Evolutionary conservation across 2,329 filamentous ascomycete species (phyloP).

Genomic region (Sphaerulina vaccinii): DNA sequence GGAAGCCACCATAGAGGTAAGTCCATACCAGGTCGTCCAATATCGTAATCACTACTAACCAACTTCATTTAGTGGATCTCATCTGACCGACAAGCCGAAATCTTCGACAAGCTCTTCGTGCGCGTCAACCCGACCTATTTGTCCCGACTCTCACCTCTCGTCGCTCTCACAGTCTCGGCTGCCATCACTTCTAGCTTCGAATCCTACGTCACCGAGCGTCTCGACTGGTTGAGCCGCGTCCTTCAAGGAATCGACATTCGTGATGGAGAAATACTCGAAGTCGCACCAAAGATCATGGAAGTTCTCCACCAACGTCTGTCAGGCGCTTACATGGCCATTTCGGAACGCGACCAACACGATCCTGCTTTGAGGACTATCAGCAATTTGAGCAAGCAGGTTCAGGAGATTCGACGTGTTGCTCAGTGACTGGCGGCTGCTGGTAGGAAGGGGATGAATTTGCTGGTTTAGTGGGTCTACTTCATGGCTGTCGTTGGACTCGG

Average conservation of each 20-base stretch:
- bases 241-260: constrained; percentile 52
- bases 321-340: constrained; percentile 56
- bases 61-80: constrained; percentile 55
- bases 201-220: constrained; percentile 54
- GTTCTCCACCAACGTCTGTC: constrained; percentile 59
- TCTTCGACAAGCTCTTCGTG: constrained; percentile 64
- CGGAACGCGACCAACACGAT: constrained; percentile 53
- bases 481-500: not conserved
- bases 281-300: constrained; percentile 60
- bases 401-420: constrained; percentile 24
- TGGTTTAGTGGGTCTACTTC: constrained; percentile 1
- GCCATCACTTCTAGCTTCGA: constrained; percentile 59
- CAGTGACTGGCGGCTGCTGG: constrained; percentile 23
- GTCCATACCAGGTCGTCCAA: constrained; percentile 1
- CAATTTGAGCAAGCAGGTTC: constrained; percentile 33
- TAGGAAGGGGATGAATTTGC: constrained; percentile 11
- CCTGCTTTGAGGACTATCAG: constrained; percentile 38
- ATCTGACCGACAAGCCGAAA: constrained; percentile 56
- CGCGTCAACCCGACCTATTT: constrained; percentile 58
- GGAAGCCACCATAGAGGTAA: constrained; percentile 46
- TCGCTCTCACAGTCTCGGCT: constrained; percentile 60
- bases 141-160: constrained; percentile 54
- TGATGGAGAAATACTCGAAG: constrained; percentile 52
- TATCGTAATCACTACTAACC: constrained; percentile 35
- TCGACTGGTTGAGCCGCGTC: constrained; percentile 59